These are phyloP conservation scores for Kurtzmaniella quercitrusa DNA, from an alignment of 1,139 yeast genomes.

Conservation along the genomic window DNA sequence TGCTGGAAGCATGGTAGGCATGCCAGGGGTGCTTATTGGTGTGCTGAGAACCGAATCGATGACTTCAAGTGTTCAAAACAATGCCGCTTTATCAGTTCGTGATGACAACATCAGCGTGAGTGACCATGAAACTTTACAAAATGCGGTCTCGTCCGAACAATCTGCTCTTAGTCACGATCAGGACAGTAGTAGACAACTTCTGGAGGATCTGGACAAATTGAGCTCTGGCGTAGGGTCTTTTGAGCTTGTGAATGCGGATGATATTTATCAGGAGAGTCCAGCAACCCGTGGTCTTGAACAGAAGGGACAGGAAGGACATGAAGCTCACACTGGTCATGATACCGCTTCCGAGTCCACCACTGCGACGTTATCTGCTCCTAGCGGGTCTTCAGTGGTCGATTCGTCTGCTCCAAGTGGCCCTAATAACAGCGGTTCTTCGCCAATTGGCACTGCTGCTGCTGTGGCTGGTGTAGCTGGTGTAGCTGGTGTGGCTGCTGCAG, in stretches of 20 bases:
- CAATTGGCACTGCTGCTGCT: slow-evolving; percentile 4
- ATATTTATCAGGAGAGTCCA: slow-evolving; percentile 15
- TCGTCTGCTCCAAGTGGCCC: slow-evolving; percentile 3
- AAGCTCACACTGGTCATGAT: slow-evolving; percentile 10
- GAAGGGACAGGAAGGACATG: slow-evolving; percentile 1
- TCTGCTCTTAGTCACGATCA: slow-evolving; percentile 9
- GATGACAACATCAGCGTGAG: slow-evolving; percentile 65
- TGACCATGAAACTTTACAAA: slow-evolving; percentile 53
- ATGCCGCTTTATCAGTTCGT: slow-evolving; percentile 84
- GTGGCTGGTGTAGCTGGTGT: slow-evolving; percentile 4
- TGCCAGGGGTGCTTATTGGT: slow-evolving; percentile 46
- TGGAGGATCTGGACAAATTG: slow-evolving; percentile 34
- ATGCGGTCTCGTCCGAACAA: slow-evolving; percentile 11
- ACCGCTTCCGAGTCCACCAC: slow-evolving; percentile 8
- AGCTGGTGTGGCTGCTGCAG: neutral
- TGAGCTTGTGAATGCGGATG: slow-evolving; percentile 51
- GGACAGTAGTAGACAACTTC: neutral
- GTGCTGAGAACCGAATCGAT: slow-evolving; percentile 67
- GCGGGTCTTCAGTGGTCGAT: slow-evolving; percentile 3
- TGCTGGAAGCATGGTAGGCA: slow-evolving; percentile 41
- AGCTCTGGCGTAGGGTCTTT: slow-evolving; percentile 51
- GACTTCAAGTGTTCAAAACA: slow-evolving; percentile 87
- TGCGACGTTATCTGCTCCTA: neutral
- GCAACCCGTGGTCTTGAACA: no score
- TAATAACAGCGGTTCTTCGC: slow-evolving; percentile 1